phyloP scores from a whole-genome alignment of 768 basidiomycete genomes.

The Cystofilobasidium capitatum region DNA sequence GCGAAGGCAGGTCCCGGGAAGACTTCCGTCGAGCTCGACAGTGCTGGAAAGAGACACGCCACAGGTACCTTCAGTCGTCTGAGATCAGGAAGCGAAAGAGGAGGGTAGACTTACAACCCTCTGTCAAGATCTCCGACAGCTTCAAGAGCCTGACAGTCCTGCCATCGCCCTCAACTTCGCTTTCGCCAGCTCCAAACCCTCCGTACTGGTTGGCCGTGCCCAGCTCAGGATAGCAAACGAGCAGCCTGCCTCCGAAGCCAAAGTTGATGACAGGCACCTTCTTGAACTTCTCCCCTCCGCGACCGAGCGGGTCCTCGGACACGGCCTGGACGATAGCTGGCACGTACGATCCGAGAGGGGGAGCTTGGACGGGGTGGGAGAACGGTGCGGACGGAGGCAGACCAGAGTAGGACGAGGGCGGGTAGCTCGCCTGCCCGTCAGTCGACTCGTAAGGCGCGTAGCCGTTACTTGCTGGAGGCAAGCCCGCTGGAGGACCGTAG shows the following conservation, averaged over 20 bases:
- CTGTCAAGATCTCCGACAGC: slow-evolving; percentile 9
- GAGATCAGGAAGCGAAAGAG: background rate
- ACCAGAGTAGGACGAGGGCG: too few species aligned
- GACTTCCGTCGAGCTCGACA: background rate
- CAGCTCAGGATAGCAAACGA: slow-evolving; percentile 13
- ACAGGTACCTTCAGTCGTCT: too few species aligned
- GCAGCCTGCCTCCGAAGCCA: slow-evolving; percentile 19
- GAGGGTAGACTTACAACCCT: background rate
- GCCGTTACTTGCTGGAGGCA: too few species aligned
- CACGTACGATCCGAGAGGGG: slow-evolving; percentile 2
- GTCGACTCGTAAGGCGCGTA: too few species aligned
- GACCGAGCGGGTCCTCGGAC: slow-evolving; percentile 16
- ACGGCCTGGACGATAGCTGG: slow-evolving; percentile 1
- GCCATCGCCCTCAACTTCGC: slow-evolving; percentile 6
- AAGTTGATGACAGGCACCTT: slow-evolving; percentile 25
- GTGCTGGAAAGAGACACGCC: background rate
- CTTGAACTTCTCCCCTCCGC: slow-evolving; percentile 22
- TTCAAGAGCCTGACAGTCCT: slow-evolving; percentile 13
- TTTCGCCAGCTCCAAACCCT: background rate
- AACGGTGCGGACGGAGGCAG: too few species aligned
- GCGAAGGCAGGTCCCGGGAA: slow-evolving; percentile 25
- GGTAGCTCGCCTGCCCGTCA: too few species aligned
- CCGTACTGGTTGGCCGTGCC: slow-evolving; percentile 13
- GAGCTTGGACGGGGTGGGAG: too few species aligned
- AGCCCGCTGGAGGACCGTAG: too few species aligned